Conservation (phyloP, 2,329 filamentous ascomycete species). For the Knufia petricola region DNA sequence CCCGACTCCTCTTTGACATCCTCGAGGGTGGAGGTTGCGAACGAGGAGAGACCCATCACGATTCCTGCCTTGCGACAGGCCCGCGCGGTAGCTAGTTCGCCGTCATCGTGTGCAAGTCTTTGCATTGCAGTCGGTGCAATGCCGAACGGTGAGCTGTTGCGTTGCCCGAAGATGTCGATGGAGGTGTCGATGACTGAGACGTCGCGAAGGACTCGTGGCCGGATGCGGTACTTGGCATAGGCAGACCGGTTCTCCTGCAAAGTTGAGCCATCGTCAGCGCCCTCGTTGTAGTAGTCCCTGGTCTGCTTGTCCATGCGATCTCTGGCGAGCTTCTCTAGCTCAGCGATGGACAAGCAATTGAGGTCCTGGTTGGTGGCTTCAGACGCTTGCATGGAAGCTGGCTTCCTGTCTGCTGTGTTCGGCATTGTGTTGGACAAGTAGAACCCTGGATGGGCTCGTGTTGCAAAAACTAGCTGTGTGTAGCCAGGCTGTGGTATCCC, state of each 20-base stretch:
- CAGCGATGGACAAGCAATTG: constrained; percentile 35
- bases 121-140: constrained; percentile 44
- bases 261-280: constrained; percentile 31
- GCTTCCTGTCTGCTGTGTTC: not conserved
- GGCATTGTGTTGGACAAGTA: not conserved
- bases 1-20: constrained; percentile 34
- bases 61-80: constrained; percentile 33
- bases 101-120: constrained; percentile 39
- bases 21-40: constrained; percentile 33
- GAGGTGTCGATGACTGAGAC: constrained; percentile 31
- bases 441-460: too few relatives aligned
- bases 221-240: constrained; percentile 29
- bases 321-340: constrained; percentile 32
- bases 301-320: constrained; percentile 24
- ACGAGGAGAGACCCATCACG: constrained; percentile 37
- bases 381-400: not conserved
- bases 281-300: constrained; percentile 45
- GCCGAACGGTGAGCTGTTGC: constrained; percentile 38
- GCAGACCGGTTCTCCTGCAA: constrained; percentile 21
- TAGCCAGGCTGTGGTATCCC: too few relatives aligned
- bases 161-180: constrained; percentile 34
- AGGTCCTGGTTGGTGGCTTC: constrained; percentile 25
- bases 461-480: too few relatives aligned
- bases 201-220: constrained; percentile 31
- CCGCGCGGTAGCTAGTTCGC: constrained; percentile 39